A percentile compares a stretch with the other conserved stretches of the same genome.
Conservation (phyloP, 768 basidiomycete species). For the Cubamyces sp. region DNA sequence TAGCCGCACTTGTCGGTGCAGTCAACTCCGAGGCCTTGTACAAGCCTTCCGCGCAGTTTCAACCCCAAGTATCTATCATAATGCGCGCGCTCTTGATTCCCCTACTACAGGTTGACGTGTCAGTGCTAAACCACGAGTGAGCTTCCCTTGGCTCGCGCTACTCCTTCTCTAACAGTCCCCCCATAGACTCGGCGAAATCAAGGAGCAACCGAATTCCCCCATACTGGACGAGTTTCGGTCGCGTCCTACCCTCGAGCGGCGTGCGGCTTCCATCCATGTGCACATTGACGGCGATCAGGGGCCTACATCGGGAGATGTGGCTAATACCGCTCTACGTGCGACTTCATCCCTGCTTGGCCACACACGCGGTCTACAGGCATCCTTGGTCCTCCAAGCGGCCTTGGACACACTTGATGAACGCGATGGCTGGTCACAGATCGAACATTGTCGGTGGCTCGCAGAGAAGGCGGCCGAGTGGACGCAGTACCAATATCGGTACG, state of each 20-base stretch:
- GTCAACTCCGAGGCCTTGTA: conserved; percentile 86
- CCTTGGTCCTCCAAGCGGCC: conserved; percentile 69
- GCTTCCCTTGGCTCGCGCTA: conserved; percentile 29
- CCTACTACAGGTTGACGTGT: conserved; percentile 63
- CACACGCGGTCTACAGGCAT: conserved; percentile 76
- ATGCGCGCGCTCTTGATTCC: conserved; percentile 72
- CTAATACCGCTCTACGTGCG: conserved; percentile 72
- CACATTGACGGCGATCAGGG: conserved; percentile 90
- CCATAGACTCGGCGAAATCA: conserved; percentile 60
- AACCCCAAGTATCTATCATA: conserved; percentile 69
- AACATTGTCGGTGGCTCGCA: conserved; percentile 84
- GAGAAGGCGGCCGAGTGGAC: conserved; percentile 83
- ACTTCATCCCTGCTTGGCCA: conserved; percentile 74
- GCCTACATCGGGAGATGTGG: conserved; percentile 73
- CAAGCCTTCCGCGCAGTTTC: conserved; percentile 71
- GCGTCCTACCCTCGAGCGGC: conserved; percentile 75
- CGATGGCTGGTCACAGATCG: conserved; percentile 64
- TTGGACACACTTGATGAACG: conserved; percentile 68
- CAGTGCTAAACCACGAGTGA: conserved; percentile 70
- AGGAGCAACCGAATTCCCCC: conserved; percentile 72
- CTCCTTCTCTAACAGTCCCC: neutral
- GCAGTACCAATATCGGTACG: conserved; percentile 92
- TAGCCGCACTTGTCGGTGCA: conserved; percentile 81
- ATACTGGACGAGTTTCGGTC: conserved; percentile 86
- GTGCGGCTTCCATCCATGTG: conserved; percentile 87